Evolutionary conservation across 768 basidiomycete species (phyloP).

Genomic region (Asterophora lycoperdoides): DNA sequence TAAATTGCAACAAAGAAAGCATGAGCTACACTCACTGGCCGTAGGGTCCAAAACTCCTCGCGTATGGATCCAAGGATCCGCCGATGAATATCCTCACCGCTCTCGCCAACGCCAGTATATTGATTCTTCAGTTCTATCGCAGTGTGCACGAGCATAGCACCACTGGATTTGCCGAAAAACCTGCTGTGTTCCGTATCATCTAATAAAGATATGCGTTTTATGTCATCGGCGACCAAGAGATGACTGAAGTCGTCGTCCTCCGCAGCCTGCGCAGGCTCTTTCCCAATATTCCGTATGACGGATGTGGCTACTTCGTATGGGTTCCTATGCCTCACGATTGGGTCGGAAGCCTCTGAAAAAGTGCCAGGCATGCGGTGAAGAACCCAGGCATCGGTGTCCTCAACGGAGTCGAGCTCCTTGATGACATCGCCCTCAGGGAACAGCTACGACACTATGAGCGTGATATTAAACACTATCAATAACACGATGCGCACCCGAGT

Average conservation of each 20-base stretch:
- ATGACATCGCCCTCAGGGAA: constrained; percentile 62
- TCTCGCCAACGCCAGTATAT: constrained; percentile 40
- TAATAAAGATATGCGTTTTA: constrained; percentile 9
- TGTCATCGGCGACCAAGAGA: constrained; percentile 15
- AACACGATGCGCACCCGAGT: constrained; percentile 24
- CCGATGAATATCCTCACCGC: constrained; percentile 13
- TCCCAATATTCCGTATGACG: constrained; percentile 29
- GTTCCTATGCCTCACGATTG: not conserved
- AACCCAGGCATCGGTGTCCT: constrained; percentile 15
- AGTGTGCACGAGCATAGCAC: constrained; percentile 47
- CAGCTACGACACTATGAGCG: constrained; percentile 36
- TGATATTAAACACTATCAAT: not conserved
- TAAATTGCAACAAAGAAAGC: not conserved
- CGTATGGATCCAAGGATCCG: constrained; percentile 20
- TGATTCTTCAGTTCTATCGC: constrained; percentile 60
- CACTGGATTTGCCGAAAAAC: constrained; percentile 57
- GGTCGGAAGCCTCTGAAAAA: not conserved
- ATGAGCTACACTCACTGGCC: constrained; percentile 25
- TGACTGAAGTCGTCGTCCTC: constrained; percentile 34
- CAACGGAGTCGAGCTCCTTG: constrained; percentile 44
- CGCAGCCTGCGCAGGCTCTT: constrained; percentile 17
- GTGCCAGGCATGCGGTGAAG: not conserved
- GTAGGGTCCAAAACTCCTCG: constrained; percentile 35
- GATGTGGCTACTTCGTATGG: constrained; percentile 28
- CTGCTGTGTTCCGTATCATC: constrained; percentile 31